Conservation (phyloP, 306 rosid species). For the Fagus crenata region DNA sequence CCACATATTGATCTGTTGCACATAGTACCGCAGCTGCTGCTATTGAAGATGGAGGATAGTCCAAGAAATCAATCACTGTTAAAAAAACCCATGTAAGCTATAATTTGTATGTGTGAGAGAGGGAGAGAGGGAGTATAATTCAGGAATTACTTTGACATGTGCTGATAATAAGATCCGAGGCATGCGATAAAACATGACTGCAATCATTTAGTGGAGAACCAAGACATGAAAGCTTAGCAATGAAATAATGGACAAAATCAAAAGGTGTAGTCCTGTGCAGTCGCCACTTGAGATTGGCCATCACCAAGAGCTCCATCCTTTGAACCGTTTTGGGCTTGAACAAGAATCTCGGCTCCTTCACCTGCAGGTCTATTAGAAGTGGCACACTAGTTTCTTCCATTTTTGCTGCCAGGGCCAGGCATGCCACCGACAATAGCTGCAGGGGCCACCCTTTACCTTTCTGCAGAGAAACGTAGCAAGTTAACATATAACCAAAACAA, state of each 20-base stretch:
- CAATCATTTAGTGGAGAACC: slow-evolving; percentile 16
- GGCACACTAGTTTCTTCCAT: slow-evolving; percentile 52
- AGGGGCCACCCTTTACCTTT: slow-evolving; percentile 40
- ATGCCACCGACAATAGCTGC: slow-evolving; percentile 49
- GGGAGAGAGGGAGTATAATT: not conserved
- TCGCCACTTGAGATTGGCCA: slow-evolving; percentile 50
- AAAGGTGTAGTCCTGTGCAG: slow-evolving; percentile 43
- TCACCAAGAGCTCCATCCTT: slow-evolving; percentile 48
- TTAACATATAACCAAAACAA: not conserved
- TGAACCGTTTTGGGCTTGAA: slow-evolving; percentile 51
- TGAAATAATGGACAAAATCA: slow-evolving; percentile 40
- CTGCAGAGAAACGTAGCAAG: slow-evolving; percentile 30
- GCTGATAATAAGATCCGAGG: slow-evolving; percentile 36
- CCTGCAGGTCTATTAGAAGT: slow-evolving; percentile 41
- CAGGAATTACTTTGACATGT: slow-evolving; percentile 34
- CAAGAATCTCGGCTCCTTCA: slow-evolving; percentile 34
- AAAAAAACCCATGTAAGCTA: not conserved
- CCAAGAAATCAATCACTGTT: slow-evolving; percentile 43
- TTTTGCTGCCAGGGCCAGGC: slow-evolving; percentile 52
- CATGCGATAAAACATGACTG: slow-evolving; percentile 24
- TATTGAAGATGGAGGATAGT: slow-evolving; percentile 43
- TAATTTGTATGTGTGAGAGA: not conserved
- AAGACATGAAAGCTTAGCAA: slow-evolving; percentile 32
- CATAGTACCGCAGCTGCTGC: slow-evolving; percentile 45
- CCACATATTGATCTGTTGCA: slow-evolving; percentile 31